phyloP scores from a whole-genome alignment of 345 rosid species.

The Carallia pectinifolia region DNA sequence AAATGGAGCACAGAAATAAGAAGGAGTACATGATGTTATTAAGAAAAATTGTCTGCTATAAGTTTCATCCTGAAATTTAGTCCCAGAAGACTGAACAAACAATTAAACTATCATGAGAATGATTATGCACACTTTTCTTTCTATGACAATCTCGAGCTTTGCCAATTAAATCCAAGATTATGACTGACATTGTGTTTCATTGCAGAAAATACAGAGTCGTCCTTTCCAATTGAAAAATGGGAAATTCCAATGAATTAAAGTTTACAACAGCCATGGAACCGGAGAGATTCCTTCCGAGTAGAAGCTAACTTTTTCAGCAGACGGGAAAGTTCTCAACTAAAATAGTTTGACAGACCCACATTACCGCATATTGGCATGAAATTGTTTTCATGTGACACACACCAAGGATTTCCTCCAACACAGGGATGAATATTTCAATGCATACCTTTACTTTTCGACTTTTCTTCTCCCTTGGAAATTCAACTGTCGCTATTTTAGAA shows the following conservation, averaged over 20 bases:
- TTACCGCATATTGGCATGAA: neutral
- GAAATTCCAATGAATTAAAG: neutral
- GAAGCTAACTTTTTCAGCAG: constrained; percentile 1
- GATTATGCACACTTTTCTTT: neutral
- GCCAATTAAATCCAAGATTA: too few relatives aligned
- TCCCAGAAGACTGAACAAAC: neutral
- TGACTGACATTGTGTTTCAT: too few relatives aligned
- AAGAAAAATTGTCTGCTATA: neutral
- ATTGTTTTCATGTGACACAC: neutral
- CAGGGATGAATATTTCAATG: neutral
- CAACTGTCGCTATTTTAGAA: constrained; percentile 39
- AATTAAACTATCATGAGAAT: neutral
- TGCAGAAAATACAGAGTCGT: too few relatives aligned
- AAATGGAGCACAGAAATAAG: neutral
- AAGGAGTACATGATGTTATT: neutral
- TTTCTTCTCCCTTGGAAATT: constrained; percentile 74
- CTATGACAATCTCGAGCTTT: too few relatives aligned
- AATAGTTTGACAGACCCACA: neutral
- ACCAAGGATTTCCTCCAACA: neutral
- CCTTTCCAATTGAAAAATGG: neutral
- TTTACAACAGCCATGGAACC: neutral
- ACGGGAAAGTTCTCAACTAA: neutral
- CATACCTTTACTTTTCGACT: constrained; percentile 73
- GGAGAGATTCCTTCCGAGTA: neutral
- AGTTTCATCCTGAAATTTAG: neutral